Base-by-base conservation (phyloP, 108 stramenopile species). In the Pseudonitzschia pungens region DNA sequence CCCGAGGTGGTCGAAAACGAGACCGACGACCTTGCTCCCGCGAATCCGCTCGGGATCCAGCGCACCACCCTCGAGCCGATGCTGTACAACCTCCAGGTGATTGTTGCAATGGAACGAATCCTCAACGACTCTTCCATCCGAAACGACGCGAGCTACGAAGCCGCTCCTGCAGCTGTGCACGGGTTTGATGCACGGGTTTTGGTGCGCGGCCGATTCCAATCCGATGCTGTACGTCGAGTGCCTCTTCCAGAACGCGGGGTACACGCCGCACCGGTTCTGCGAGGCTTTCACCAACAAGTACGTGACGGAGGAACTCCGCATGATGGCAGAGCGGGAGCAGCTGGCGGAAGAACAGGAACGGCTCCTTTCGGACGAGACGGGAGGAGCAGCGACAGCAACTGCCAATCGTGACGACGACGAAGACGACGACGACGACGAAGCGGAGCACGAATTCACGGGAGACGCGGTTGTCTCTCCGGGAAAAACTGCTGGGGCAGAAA, bases 151-250 rank as follows among this genome's bases (percentile, higher is more conserved):
- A 78, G 79, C 31, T 92, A 75, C 68, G 69, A n/a, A 75, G 10
- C 48, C 74, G 20, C 33, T 94, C 29, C 58, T 92, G 22, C 64
- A 72, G 69, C 91, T 89, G 55, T 86, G 77, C 48, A 85, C 87
- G 7, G 82, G 80, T 20, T 58, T 90, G 64, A 82, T 94, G 70
- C 73, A 83, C 53, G 81, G 84, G 42, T 96, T 96, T 80, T 81
- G 86, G 42, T 48, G 65, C 27, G 84, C 86, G 4, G 83, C 90
- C 15, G 76, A 88, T 22, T 45, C 48, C 8, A 96, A 96, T 73
- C 89, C 92, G 0, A 81, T 94, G 79, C 54, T 94, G 11, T 94
- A 70, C 57, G 89, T 92, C 24, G 95, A 96, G 59, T 85, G 86
- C 53, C 73, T 96, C 54, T 93, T 96, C 68, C 66, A 76, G 33